Conservation (phyloP, 805 yeast species). For the Wickerhamomyces sydowiorum region DNA sequence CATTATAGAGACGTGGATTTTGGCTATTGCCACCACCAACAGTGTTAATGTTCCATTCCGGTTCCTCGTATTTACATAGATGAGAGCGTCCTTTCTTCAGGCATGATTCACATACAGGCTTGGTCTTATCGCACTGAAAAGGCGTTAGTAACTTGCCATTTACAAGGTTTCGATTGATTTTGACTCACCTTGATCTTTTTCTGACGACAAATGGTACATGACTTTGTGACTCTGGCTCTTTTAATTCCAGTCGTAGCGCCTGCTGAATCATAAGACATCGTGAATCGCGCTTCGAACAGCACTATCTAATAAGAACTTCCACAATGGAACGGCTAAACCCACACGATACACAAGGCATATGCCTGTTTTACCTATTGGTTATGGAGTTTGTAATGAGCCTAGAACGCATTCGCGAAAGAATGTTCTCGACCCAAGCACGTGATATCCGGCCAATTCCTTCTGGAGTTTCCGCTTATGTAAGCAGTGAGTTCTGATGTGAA, state of each 20-base stretch:
- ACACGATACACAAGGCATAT: too few species aligned
- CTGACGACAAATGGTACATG: slow-evolving; percentile 20
- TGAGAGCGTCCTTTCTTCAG: slow-evolving; percentile 9
- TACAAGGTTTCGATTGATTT: not conserved
- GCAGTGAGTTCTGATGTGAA: too few species aligned
- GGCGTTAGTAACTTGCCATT: not conserved
- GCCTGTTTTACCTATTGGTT: too few species aligned
- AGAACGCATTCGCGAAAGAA: too few species aligned
- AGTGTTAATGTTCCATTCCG: slow-evolving; percentile 14
- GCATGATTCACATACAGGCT: slow-evolving; percentile 20
- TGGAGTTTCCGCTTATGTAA: too few species aligned
- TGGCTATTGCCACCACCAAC: not conserved
- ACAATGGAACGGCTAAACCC: too few species aligned
- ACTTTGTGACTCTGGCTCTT: slow-evolving; percentile 16
- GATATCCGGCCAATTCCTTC: too few species aligned
- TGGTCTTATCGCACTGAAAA: slow-evolving; percentile 16
- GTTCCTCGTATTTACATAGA: slow-evolving; percentile 17
- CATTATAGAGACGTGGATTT: not conserved
- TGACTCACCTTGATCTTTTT: slow-evolving; percentile 16
- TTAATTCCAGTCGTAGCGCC: slow-evolving; percentile 5
- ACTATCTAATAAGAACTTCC: too few species aligned
- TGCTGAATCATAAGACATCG: not conserved
- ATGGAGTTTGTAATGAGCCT: too few species aligned
- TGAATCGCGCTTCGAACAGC: not conserved
- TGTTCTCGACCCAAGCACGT: too few species aligned